Percentiles rank a stretch among this genome's conserved stretches.
Evolutionary conservation across 164 flowering plant genomes (phyloP).

Genomic region (Kalanchoe fedtschenkoi): DNA sequence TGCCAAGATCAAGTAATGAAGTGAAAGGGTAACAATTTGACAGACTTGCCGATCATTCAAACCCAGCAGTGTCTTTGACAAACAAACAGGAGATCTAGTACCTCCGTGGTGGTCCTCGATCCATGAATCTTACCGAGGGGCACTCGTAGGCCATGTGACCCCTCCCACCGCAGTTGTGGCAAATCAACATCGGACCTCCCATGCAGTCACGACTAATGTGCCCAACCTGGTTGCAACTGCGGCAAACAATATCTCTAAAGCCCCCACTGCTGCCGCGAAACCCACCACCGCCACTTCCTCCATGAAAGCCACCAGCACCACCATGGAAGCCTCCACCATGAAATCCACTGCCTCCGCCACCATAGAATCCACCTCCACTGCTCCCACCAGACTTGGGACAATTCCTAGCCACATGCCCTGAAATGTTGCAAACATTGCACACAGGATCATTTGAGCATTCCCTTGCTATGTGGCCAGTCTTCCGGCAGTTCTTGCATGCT

Average conservation of each 20-base stretch:
- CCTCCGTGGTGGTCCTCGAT: conserved; percentile 22
- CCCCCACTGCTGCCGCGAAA: conserved; percentile 16
- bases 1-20: too few species aligned
- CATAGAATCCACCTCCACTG: not conserved
- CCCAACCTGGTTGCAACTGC: conserved; percentile 58
- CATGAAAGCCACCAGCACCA: not conserved
- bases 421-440: conserved; percentile 47
- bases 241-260: conserved; percentile 40
- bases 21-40: too few species aligned
- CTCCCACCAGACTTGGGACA: conserved; percentile 48
- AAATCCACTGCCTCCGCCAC: conserved; percentile 21
- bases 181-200: conserved; percentile 37
- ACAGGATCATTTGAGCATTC: conserved; percentile 47
- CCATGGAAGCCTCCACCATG: not conserved
- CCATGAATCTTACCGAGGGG: conserved; percentile 47
- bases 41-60: too few species aligned
- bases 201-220: conserved; percentile 78
- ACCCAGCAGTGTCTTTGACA: too few species aligned
- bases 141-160: conserved; percentile 77
- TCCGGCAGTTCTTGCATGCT: conserved; percentile 74
- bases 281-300: conserved; percentile 5
- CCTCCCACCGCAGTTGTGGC: conserved; percentile 79
- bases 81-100: conserved; percentile 9
- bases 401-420: conserved; percentile 79
- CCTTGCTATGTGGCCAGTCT: conserved; percentile 51